Base-by-base conservation (phyloP, 169 alveolate species). In the Hepatocystis sp. region DNA sequence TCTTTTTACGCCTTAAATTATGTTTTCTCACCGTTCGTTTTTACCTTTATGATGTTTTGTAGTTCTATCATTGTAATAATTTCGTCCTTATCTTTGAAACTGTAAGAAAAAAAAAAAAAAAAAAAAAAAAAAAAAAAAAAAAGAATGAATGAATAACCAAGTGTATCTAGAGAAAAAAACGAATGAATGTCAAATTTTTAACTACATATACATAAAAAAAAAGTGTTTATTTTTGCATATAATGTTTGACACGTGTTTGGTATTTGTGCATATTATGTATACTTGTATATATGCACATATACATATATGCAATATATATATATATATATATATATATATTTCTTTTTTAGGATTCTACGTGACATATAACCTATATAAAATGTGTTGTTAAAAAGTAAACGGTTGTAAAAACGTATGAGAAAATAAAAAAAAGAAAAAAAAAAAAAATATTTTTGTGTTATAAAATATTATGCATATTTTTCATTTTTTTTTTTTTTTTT, bases 31-130 rank as follows among this genome's bases (percentile, higher is more conserved):
- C 86, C 86, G 0, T 71, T 71, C 15, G 60, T 56, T 60, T 71
- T 71, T 49, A 71, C 86, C 36, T 71, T 71, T 53, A 28, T 71
- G 7, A 71, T 71, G 86, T 71, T 71, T 56, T 71, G 86, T 51
- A 71, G 86, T 46, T 71, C 86, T 1, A 42, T 71, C 8, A 51
- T 71, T 56, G 86, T 71, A 10, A 71, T 71, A 4, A 47, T 71
- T 23, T 71, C 86, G 2, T 71, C 86, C 21, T 47, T 71, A 19
- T 71, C 86, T 13, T 42, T 71, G 42, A 71, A 71, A 58, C 19
- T 71, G 86, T 71, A 71, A 61, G 86, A 25, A 21, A 15, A 28
- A 32, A 46, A 15, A 19, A 46, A n/a, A n/a, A n/a, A n/a, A n/a
- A n/a, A n/a, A n/a, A n/a, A n/a, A n/a, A n/a, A n/a, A n/a, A n/a